phyloP scores from a whole-genome alignment of 257 asterid species.

The Solanum sejunctum region DNA sequence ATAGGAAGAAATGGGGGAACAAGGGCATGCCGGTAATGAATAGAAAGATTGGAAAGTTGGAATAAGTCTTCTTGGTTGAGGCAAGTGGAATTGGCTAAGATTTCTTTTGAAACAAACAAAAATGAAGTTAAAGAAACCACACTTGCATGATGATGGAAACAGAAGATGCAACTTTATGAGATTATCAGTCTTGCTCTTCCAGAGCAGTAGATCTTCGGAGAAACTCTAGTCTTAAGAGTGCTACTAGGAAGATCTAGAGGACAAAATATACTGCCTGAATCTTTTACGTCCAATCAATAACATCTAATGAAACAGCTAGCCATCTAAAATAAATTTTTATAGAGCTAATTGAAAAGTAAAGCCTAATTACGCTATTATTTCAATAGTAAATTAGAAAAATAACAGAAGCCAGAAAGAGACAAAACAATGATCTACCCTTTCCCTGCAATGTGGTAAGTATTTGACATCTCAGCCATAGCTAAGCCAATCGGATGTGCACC shows the following conservation, averaged over 20 bases:
- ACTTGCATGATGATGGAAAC: background rate
- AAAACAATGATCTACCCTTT: conserved; percentile 43
- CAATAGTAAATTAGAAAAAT: background rate
- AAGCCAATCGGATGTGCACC: conserved; percentile 28
- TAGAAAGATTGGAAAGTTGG: background rate
- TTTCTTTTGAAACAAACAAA: background rate
- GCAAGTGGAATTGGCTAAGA: background rate
- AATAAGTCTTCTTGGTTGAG: background rate
- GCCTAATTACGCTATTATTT: background rate
- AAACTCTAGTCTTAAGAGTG: background rate
- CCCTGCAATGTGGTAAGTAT: conserved; percentile 43
- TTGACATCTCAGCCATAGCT: conserved; percentile 65
- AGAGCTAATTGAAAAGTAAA: background rate
- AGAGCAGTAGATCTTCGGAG: background rate
- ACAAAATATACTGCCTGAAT: background rate
- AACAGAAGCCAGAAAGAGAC: background rate
- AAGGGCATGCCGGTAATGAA: background rate
- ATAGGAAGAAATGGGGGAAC: background rate
- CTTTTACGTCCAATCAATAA: background rate
- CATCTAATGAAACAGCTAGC: background rate
- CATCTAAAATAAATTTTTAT: background rate
- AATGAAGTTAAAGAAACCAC: background rate
- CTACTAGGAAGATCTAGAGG: background rate
- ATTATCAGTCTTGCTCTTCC: background rate
- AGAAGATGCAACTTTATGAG: background rate